Conservation (phyloP, 2,329 filamentous ascomycete genomes). For the Monosporascus sp. region DNA sequence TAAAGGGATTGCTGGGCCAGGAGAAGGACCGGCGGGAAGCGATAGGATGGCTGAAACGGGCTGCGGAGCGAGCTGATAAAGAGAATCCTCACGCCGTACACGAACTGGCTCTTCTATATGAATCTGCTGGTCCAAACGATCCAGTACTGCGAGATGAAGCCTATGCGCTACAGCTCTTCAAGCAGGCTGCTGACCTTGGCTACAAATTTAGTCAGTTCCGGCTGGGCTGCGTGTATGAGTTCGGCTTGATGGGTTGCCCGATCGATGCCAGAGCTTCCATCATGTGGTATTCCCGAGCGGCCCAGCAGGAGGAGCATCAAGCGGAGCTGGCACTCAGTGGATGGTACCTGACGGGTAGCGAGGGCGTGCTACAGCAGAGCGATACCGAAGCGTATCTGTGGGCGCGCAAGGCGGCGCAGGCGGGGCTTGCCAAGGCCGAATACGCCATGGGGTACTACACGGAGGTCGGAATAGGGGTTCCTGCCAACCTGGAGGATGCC, state of each 20-base stretch:
- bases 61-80: constrained; percentile 77
- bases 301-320: constrained; percentile 90
- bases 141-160: constrained; percentile 73
- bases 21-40: constrained; percentile 77
- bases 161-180: constrained; percentile 77
- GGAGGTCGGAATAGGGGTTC: constrained; percentile 86
- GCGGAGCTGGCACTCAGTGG: constrained; percentile 77
- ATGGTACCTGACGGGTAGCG: constrained; percentile 92
- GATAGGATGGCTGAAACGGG: constrained; percentile 86
- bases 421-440: constrained; percentile 86
- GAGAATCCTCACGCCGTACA: constrained; percentile 95
- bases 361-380: constrained; percentile 82
- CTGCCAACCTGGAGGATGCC: constrained; percentile 84
- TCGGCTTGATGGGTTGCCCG: constrained; percentile 74
- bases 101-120: constrained; percentile 67
- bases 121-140: constrained; percentile 61
- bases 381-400: constrained; percentile 96
- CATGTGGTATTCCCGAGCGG: constrained; percentile 88
- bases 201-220: constrained; percentile 96
- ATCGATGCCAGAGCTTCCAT: constrained; percentile 83
- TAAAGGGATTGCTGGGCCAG: constrained; percentile 92
- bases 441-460: constrained; percentile 99
- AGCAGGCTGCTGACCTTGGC: constrained; percentile 77
- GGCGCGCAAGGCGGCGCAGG: constrained; percentile 87
- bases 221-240: constrained; percentile 83